Evolutionary conservation across 768 basidiomycete species (phyloP), one percentile per base, ranked within the genome.

Genomic region (Boletellus ananiceps): DNA sequence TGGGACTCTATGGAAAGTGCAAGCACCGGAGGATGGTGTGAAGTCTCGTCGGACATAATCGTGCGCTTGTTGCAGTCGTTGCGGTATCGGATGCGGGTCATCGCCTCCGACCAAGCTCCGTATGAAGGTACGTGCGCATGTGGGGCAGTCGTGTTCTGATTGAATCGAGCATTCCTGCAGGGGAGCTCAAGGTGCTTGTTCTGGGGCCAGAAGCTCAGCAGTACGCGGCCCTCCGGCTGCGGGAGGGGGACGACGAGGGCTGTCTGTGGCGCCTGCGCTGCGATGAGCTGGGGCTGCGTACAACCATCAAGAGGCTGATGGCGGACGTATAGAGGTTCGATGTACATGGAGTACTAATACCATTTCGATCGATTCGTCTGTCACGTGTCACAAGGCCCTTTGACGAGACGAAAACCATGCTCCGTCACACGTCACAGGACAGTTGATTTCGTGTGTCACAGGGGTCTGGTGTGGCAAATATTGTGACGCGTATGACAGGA

Each of bases 191-290:
- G 65, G 70, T 87, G 8, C 57, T 81, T 42, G 68, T 82, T 18
- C 63, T 66, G 23, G 54, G 63, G 21, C 62, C 63, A 47, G 45
- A 54, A 12, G 38, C 53, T 31, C 37, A 43, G 18, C 44, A 55
- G 38, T 38, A 38, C 8, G 78, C 76, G 5, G 71, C 73, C 12
- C 62, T 88, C 29, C 78, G 84, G 31, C 65, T 89, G 40, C 77
- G 74, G 43, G 81, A 80, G 54, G 76, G 76, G 16, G 82, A 85
- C 5, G 87, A 86, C 35, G 82, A 83, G 29, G 77, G 84, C 25
- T 86, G 84, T 59, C 61, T 89, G 40, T 89, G 87, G 86, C 77
- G 81, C 42, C 46, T 88, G 51, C 81, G 84, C 25, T 78, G 81
- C 58, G 71, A 67, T 11, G 75, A 82, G 44, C 59, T 56, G 14